Conservation (phyloP, 1,284 basidiomycete genomes). For the Trichosporon sp. region DNA sequence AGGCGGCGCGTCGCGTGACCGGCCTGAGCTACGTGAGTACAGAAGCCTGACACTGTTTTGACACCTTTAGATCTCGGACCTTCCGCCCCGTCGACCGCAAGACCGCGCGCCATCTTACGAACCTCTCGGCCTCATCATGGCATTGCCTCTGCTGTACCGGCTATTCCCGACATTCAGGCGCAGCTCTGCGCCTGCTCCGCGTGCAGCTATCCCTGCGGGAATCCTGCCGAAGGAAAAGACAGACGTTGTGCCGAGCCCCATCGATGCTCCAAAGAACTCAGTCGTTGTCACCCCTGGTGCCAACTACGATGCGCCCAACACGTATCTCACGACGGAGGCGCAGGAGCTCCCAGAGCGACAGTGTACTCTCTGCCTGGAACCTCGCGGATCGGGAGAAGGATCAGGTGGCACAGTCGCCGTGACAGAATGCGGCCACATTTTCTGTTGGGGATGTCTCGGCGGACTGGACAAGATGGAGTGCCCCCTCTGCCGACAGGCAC, state of each 20-base stretch:
- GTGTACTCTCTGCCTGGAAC: constrained; percentile 84
- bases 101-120: constrained; percentile 74
- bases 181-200: not conserved
- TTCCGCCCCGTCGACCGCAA: constrained; percentile 60
- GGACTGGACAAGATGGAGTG: constrained; percentile 82
- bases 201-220: not conserved
- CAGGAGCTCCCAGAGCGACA: constrained; percentile 58
- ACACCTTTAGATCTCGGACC: constrained; percentile 59
- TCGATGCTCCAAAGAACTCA: constrained; percentile 25
- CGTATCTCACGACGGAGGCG: constrained; percentile 35
- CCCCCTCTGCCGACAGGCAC: constrained; percentile 73
- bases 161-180: constrained; percentile 22
- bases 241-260: constrained; percentile 6
- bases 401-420: constrained; percentile 56
- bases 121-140: constrained; percentile 69
- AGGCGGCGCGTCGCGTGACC: constrained; percentile 63
- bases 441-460: constrained; percentile 92
- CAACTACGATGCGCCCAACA: constrained; percentile 35
- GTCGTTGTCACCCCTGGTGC: constrained; percentile 51
- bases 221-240: constrained; percentile 8
- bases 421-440: constrained; percentile 90
- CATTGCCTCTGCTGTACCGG: constrained; percentile 63
- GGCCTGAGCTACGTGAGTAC: constrained; percentile 64
- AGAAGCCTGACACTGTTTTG: not conserved
- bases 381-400: constrained; percentile 56